Percentiles rank a stretch among this genome's conserved stretches.
Evolutionary conservation across 306 rosid species (phyloP).

Genomic region (Canavalia ensiformis): DNA sequence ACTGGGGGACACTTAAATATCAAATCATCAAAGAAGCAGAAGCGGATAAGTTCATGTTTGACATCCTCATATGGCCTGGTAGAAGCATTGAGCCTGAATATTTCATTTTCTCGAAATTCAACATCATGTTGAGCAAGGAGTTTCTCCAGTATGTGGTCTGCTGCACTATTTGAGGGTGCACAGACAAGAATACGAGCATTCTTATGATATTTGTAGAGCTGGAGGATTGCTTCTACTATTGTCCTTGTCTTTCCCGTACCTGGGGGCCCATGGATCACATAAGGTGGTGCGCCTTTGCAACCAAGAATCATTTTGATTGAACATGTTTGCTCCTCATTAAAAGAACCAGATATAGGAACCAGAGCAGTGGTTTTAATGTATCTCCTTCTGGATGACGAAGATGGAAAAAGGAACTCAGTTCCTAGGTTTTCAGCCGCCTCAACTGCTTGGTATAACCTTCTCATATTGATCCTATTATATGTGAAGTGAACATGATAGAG

Average conservation of each 20-base stretch:
- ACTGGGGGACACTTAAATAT: slow-evolving; percentile 78
- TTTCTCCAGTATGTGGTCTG: slow-evolving; percentile 82
- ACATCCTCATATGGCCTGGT: slow-evolving; percentile 74
- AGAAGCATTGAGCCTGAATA: slow-evolving; percentile 87
- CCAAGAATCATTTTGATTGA: slow-evolving; percentile 80
- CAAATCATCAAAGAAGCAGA: slow-evolving; percentile 71
- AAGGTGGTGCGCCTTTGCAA: slow-evolving; percentile 88
- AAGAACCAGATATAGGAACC: slow-evolving; percentile 66
- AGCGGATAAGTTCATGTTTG: slow-evolving; percentile 67
- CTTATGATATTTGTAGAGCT: slow-evolving; percentile 62
- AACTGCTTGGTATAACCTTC: slow-evolving; percentile 84
- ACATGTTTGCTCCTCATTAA: slow-evolving; percentile 70
- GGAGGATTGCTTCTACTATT: slow-evolving; percentile 82
- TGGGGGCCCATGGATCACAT: slow-evolving; percentile 89
- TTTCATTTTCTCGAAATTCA: slow-evolving; percentile 56
- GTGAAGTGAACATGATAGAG: slow-evolving; percentile 72
- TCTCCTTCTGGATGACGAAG: slow-evolving; percentile 57
- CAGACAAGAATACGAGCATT: slow-evolving; percentile 77
- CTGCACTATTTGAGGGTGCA: slow-evolving; percentile 93
- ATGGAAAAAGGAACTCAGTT: slow-evolving; percentile 71
- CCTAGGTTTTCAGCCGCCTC: slow-evolving; percentile 65
- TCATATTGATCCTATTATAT: slow-evolving; percentile 75
- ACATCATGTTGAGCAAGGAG: slow-evolving; percentile 60
- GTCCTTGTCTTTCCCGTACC: slow-evolving; percentile 94
- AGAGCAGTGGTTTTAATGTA: slow-evolving; percentile 55